Percentiles rank a stretch among this genome's conserved stretches.
These are phyloP conservation scores for Diplodia intermedia DNA, from an alignment of 2,329 filamentous ascomycete genomes.

Conservation along the genomic window DNA sequence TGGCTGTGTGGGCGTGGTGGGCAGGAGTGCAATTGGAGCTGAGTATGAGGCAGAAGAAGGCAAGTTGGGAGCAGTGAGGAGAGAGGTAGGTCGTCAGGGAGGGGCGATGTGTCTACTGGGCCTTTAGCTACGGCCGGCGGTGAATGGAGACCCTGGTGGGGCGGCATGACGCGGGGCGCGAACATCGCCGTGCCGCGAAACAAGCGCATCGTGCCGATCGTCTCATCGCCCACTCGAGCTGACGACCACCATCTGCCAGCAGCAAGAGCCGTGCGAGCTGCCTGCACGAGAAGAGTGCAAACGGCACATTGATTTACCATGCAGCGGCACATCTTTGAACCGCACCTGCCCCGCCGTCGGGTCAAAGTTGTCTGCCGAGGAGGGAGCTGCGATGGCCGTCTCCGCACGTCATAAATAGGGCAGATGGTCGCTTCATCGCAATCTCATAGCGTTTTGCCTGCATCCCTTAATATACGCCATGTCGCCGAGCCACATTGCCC, in stretches of 20 bases:
- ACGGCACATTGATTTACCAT: not conserved
- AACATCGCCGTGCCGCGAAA: conserved; percentile 13
- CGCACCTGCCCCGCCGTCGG: conserved; percentile 1
- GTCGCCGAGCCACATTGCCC: conserved; percentile 28
- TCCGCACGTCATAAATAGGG: conserved; percentile 23
- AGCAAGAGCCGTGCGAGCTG: not conserved
- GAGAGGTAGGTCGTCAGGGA: conserved; percentile 2
- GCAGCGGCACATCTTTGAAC: conserved; percentile 24
- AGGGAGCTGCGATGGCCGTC: not conserved
- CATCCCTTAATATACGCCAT: conserved; percentile 24
- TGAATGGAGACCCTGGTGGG: conserved; percentile 26
- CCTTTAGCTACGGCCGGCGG: conserved; percentile 3
- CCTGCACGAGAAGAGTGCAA: not conserved
- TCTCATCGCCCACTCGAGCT: not conserved
- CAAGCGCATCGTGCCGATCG: conserved; percentile 22
- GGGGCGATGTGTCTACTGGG: conserved; percentile 19
- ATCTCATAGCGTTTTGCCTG: conserved; percentile 11
- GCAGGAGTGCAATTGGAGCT: conserved; percentile 8
- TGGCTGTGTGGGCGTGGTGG: conserved; percentile 3
- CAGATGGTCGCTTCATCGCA: not conserved
- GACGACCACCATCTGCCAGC: not conserved
- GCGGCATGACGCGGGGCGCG: conserved; percentile 26
- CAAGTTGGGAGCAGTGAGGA: not conserved
- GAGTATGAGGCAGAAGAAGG: not conserved
- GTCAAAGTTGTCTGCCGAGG: conserved; percentile 7